Evolutionary conservation across 1,284 basidiomycete species (phyloP).

Genomic region (Ganoderma boninense): DNA sequence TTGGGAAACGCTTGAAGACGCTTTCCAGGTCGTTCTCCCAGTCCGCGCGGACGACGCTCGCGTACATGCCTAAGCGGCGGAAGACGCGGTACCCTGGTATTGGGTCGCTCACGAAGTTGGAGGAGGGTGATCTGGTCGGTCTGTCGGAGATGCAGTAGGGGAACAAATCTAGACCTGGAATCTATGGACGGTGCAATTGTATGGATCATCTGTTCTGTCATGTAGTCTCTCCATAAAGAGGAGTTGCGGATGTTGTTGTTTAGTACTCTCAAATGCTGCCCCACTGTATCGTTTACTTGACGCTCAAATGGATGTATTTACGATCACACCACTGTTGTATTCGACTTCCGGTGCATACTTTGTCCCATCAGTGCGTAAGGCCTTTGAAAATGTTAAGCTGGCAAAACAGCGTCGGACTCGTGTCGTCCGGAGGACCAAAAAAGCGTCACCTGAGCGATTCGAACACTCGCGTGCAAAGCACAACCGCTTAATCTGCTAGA

Average conservation of each 20-base stretch:
- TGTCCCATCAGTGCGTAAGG: not conserved
- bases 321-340: not conserved
- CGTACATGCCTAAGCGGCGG: not conserved
- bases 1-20: not conserved
- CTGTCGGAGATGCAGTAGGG: not conserved
- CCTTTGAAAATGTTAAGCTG: no score
- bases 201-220: not conserved
- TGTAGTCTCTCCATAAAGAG: not conserved
- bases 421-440: conserved; percentile 42
- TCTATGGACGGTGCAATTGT: not conserved
- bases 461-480: conserved; percentile 83
- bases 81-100: not conserved
- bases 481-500: conserved; percentile 33
- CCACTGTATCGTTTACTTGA: not conserved
- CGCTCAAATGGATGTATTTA: not conserved
- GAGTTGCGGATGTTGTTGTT: no score
- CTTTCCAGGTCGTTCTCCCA: not conserved
- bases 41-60: not conserved
- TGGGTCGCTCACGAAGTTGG: not conserved
- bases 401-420: not conserved
- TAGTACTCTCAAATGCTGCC: no score
- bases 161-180: not conserved
- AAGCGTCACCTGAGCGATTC: conserved; percentile 87
- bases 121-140: not conserved
- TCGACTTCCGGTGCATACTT: not conserved